These are phyloP conservation scores for Penicillium lividum DNA, from an alignment of 495 filamentous ascomycete species.

Conservation along the genomic window DNA sequence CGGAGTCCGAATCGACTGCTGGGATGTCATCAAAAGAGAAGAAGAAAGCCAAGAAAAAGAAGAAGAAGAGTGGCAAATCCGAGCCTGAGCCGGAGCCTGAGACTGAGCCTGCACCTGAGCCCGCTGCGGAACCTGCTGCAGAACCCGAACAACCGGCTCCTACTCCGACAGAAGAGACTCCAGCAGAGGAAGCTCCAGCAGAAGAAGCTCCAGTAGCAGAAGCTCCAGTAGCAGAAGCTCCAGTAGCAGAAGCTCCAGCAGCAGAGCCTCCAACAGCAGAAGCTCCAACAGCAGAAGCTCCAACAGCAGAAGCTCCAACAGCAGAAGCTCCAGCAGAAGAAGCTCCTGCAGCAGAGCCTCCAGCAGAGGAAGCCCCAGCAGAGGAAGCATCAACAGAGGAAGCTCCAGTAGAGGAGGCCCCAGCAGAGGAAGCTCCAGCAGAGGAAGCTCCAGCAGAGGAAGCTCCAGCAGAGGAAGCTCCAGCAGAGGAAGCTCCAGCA, in stretches of 20 bases:
- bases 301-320: background rate
- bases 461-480: conserved; percentile 1
- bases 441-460: conserved; percentile 12
- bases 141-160: conserved; percentile 8
- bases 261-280: background rate
- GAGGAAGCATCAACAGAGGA: conserved; percentile 7
- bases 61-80: background rate
- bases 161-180: conserved; percentile 7
- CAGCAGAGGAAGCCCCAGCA: background rate
- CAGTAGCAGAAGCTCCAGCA: background rate
- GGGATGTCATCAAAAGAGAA: background rate
- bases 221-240: conserved; percentile 8
- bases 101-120: background rate
- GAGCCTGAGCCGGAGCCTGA: conserved; percentile 5
- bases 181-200: conserved; percentile 3
- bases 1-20: too few species aligned
- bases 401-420: too few species aligned
- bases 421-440: conserved; percentile 9
- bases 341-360: background rate
- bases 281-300: background rate
- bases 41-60: background rate
- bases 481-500: too few species aligned
- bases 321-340: conserved; percentile 3
- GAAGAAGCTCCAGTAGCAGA: conserved; percentile 5
- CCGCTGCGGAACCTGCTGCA: background rate